Evolutionary conservation across 768 basidiomycete genomes (phyloP).

Genomic region (Brasilioporus rufonigricans): DNA sequence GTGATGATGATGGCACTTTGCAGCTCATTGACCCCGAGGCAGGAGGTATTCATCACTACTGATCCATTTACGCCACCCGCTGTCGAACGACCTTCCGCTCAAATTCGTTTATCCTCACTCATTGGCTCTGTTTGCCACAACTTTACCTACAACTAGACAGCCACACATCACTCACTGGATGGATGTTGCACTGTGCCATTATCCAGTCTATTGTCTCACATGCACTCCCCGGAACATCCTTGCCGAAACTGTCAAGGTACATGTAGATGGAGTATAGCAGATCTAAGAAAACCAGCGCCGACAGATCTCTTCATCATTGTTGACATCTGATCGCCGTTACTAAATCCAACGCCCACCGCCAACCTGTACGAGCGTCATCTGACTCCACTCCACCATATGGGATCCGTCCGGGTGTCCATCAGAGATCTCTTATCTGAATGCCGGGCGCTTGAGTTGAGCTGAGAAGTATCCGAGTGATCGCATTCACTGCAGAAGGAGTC

Average conservation of each 20-base stretch:
- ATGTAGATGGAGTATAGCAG: background rate
- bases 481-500: constrained; percentile 49
- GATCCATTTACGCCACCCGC: background rate
- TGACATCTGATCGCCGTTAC: constrained; percentile 23
- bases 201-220: constrained; percentile 1
- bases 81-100: background rate
- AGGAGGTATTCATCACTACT: constrained; percentile 3
- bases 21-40: constrained; percentile 10
- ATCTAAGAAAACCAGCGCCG: constrained; percentile 1
- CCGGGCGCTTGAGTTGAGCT: constrained; percentile 89
- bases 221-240: background rate
- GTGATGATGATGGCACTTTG: constrained; percentile 2
- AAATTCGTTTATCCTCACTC: background rate
- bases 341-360: constrained; percentile 18
- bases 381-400: constrained; percentile 1
- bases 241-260: background rate
- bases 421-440: constrained; percentile 80
- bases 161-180: background rate
- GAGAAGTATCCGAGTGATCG: constrained; percentile 77
- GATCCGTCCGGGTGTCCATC: constrained; percentile 16
- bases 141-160: background rate
- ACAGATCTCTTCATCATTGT: background rate
- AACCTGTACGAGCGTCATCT: constrained; percentile 21
- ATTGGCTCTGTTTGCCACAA: background rate
- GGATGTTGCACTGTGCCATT: background rate